These are phyloP conservation scores for Colletotrichum echinochloae DNA, from an alignment of 2,329 filamentous ascomycete species.

Conservation along the genomic window DNA sequence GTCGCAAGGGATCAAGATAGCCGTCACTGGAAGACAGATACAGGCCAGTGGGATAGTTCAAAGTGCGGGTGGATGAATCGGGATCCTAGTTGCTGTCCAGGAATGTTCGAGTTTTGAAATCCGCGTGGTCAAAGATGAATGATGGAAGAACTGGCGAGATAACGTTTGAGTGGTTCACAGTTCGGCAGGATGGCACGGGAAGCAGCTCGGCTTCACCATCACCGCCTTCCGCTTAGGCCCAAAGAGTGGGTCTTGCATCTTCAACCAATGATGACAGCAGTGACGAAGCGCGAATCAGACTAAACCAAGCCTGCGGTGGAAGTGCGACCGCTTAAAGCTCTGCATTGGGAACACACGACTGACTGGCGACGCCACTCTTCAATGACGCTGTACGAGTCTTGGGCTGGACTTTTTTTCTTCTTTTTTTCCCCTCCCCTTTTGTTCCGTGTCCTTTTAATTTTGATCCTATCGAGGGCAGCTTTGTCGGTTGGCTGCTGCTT, in stretches of 20 bases:
- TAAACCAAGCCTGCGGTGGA: slow-evolving; percentile 24
- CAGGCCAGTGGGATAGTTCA: background rate
- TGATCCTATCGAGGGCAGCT: background rate
- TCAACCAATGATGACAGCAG: slow-evolving; percentile 17
- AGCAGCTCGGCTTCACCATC: slow-evolving; percentile 23
- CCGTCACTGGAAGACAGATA: slow-evolving; percentile 9
- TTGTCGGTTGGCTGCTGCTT: background rate
- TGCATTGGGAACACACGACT: slow-evolving; percentile 18
- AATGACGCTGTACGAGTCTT: slow-evolving; percentile 24
- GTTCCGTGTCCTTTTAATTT: background rate
- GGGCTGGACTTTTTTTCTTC: background rate
- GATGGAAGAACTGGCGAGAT: slow-evolving; percentile 16
- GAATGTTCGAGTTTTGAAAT: slow-evolving; percentile 14
- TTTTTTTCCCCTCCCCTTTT: background rate
- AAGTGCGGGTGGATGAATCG: background rate
- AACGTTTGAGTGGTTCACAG: slow-evolving; percentile 7
- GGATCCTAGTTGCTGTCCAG: background rate
- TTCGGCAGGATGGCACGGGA: slow-evolving; percentile 35
- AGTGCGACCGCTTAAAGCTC: slow-evolving; percentile 10
- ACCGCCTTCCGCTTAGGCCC: slow-evolving; percentile 39
- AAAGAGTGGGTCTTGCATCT: background rate
- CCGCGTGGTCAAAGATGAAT: slow-evolving; percentile 1
- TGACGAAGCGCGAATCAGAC: slow-evolving; percentile 33
- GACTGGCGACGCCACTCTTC: slow-evolving; percentile 4
- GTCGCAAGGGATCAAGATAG: slow-evolving; percentile 7